A percentile compares a stretch with the other conserved stretches of the same genome.
Conservation (phyloP, 768 basidiomycete species). For the Tephrocybe rancida region DNA sequence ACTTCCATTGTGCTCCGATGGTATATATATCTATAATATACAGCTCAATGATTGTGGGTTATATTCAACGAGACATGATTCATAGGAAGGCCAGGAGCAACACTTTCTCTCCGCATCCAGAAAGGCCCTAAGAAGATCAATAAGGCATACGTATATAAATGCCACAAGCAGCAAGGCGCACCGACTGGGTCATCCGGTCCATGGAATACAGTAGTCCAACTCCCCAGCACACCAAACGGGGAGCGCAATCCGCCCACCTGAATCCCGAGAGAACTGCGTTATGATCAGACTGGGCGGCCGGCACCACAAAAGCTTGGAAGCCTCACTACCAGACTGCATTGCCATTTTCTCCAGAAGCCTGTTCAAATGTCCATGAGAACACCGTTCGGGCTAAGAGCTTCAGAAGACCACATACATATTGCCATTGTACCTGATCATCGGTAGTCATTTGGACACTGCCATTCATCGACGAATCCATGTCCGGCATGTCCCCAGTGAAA, state of each 20-base stretch:
- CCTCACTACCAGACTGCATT: constrained; percentile 60
- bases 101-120: constrained; percentile 30
- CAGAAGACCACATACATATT: constrained; percentile 51
- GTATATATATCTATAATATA: neutral
- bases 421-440: constrained; percentile 63
- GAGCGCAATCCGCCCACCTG: constrained; percentile 66
- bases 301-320: neutral
- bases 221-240: constrained; percentile 56
- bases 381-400: neutral
- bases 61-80: constrained; percentile 17
- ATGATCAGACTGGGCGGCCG: neutral
- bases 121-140: constrained; percentile 31
- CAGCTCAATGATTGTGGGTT: neutral
- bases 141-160: neutral
- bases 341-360: constrained; percentile 55
- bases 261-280: constrained; percentile 57
- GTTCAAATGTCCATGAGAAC: neutral
- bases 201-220: constrained; percentile 50
- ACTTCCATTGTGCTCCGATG: too few species aligned
- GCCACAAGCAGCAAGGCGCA: constrained; percentile 21
- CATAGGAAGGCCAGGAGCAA: constrained; percentile 14
- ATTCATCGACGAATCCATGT: constrained; percentile 45
- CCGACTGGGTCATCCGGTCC: constrained; percentile 47
- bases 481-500: constrained; percentile 54
- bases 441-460: constrained; percentile 59